Evolutionary conservation across 2,329 filamentous ascomycete genomes (phyloP), one percentile per base, ranked within the genome.

Genomic region (Aspergillus intermedius): DNA sequence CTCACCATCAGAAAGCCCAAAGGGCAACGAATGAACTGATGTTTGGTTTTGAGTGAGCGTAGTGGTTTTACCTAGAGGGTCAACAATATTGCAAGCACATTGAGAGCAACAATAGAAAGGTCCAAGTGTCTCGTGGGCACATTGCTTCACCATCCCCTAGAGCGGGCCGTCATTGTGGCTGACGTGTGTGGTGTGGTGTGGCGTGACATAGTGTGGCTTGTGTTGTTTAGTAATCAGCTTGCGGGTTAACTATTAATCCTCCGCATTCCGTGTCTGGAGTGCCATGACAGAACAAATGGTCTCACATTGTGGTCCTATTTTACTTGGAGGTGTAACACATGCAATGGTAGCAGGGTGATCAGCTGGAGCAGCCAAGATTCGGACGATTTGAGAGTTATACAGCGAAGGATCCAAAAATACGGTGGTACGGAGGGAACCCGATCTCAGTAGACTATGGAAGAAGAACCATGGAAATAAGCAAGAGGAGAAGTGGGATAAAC

Each of bases 101-200:
- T n/a, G 41, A 19, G 12, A 43, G 12, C 21, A 30, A 43, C 10
- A 23, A 15, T 10, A 15, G 19, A 19, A 12, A 12, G 15, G 10
- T 19, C 17, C 4, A 40, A 15, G 17, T 15, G 17, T 40, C 17
- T 22, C 19, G 17, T 40, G 37, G 8, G 37, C 37, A 19, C 37
- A 7, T 22, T 40, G 37, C 17, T 40, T 15, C 22, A 23, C 23
- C 44, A 32, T 45, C 51, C 45, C 52, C 47, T 52, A 37, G 43
- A 45, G n/a, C 45, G 46, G 41, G 44, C 47, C 53, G 50, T 49
- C 46, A 49, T 50, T 46, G 53, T 51, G 53, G 53, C 53, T 51
- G 34, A 43, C 44, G 32, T 15, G 10, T 30, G 17, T 10, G 10
- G 17, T 7, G 37, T 40, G 37, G 37, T 6, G 15, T 9, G 17